Evolutionary conservation across 2,329 filamentous ascomycete genomes (phyloP).

Genomic region (Aureobasidium namibiae): DNA sequence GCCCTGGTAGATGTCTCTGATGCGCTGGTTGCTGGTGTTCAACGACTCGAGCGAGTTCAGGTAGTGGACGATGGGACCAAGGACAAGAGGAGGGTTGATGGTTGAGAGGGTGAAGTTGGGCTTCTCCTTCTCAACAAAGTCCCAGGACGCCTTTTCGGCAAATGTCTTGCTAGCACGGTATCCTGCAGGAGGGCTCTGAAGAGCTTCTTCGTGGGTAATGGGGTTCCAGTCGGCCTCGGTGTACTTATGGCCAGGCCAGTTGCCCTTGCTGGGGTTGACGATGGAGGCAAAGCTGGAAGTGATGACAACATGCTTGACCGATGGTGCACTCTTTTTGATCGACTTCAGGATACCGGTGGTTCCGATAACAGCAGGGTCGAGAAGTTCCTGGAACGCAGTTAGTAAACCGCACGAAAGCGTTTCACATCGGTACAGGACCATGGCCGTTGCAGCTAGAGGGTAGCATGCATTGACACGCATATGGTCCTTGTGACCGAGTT

Average conservation of each 20-base stretch:
- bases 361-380: conserved; percentile 55
- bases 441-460: too few species aligned
- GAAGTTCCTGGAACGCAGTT: conserved; percentile 31
- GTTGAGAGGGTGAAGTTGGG: conserved; percentile 42
- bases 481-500: background rate
- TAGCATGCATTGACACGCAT: background rate
- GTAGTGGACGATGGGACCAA: conserved; percentile 47
- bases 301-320: conserved; percentile 65
- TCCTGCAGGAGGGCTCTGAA: conserved; percentile 33
- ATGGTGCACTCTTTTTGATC: conserved; percentile 52
- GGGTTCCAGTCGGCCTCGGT: conserved; percentile 51
- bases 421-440: too few species aligned
- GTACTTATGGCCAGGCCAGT: conserved; percentile 41
- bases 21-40: conserved; percentile 65
- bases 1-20: conserved; percentile 56
- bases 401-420: background rate
- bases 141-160: conserved; percentile 47
- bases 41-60: conserved; percentile 55
- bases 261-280: conserved; percentile 47
- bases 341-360: conserved; percentile 55
- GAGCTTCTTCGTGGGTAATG: conserved; percentile 43
- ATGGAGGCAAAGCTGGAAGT: conserved; percentile 64
- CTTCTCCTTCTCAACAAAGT: conserved; percentile 44
- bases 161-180: conserved; percentile 55
- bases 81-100: conserved; percentile 43